Conservation (phyloP, 2,329 filamentous ascomycete species). For the Leptographium galeiforme region DNA sequence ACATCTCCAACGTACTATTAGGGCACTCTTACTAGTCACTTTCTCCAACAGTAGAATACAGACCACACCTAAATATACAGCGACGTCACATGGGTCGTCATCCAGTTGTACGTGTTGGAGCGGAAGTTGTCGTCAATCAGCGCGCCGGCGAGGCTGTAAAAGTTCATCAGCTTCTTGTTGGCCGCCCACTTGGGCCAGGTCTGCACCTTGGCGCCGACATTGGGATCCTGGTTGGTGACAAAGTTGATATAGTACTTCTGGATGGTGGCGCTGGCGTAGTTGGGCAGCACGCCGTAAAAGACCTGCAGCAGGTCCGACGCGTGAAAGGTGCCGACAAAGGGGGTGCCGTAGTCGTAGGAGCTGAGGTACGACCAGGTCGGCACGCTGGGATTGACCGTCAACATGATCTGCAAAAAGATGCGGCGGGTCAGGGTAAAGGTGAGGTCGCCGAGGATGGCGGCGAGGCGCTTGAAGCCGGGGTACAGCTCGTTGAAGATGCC, state of each 20-base stretch:
- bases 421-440: constrained; percentile 62
- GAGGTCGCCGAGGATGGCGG: constrained; percentile 62
- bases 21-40: too few species aligned
- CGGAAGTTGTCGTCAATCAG: constrained; percentile 18
- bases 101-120: constrained; percentile 11
- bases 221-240: constrained; percentile 57
- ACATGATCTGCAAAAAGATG: constrained; percentile 39
- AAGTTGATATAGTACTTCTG: constrained; percentile 63
- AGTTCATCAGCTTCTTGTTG: constrained; percentile 36
- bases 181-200: constrained; percentile 29
- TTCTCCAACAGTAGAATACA: too few species aligned
- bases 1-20: too few species aligned
- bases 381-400: constrained; percentile 37
- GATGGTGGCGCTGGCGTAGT: constrained; percentile 46
- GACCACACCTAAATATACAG: too few species aligned
- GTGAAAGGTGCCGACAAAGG: constrained; percentile 68
- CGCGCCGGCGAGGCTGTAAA: constrained; percentile 16
- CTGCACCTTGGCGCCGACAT: constrained; percentile 28
- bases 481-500: constrained; percentile 54
- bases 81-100: constrained; percentile 1
- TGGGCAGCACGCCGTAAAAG: constrained; percentile 50
- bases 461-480: constrained; percentile 63
- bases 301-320: constrained; percentile 55
- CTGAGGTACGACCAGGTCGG: constrained; percentile 63
- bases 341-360: constrained; percentile 57